A percentile compares a stretch with the other conserved stretches of the same genome.
Conservation (phyloP, 2,329 filamentous ascomycete genomes). For the Neobulgaria alba region DNA sequence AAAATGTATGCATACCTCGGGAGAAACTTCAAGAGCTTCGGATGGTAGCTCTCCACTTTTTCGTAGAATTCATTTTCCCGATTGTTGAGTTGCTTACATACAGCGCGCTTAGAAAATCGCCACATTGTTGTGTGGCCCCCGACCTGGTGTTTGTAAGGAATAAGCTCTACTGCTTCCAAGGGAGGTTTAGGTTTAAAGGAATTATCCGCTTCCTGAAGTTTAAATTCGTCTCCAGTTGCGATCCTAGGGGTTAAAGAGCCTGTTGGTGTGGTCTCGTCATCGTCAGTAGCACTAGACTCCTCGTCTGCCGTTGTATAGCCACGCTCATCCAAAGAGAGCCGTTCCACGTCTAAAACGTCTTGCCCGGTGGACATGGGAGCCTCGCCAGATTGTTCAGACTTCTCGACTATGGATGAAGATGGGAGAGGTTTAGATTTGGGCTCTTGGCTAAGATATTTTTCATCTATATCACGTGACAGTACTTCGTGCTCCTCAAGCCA, state of each 20-base stretch:
- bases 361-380: no score
- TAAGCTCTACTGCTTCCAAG: constrained; percentile 86
- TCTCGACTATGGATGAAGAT: neutral
- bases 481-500: constrained; percentile 29
- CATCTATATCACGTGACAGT: constrained; percentile 29
- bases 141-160: constrained; percentile 95
- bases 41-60: constrained; percentile 83
- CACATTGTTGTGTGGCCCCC: constrained; percentile 95
- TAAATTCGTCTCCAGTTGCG: constrained; percentile 13
- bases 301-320: constrained; percentile 21
- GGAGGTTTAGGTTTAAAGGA: constrained; percentile 40
- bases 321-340: constrained; percentile 19
- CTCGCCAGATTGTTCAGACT: constrained; percentile 2
- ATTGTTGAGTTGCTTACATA: constrained; percentile 98
- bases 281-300: constrained; percentile 21
- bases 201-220: neutral
- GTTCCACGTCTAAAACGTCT: constrained; percentile 10
- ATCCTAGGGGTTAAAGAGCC: constrained; percentile 25
- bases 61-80: constrained; percentile 99
- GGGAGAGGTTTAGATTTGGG: neutral
- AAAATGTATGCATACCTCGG: constrained; percentile 55
- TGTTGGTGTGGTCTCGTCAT: constrained; percentile 24
- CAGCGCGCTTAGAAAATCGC: constrained; percentile 86
- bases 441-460: constrained; percentile 6
- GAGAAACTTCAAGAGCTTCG: constrained; percentile 81